phyloP scores from a whole-genome alignment of 176 grass and related monocot species.

The Musa acuminata region DNA sequence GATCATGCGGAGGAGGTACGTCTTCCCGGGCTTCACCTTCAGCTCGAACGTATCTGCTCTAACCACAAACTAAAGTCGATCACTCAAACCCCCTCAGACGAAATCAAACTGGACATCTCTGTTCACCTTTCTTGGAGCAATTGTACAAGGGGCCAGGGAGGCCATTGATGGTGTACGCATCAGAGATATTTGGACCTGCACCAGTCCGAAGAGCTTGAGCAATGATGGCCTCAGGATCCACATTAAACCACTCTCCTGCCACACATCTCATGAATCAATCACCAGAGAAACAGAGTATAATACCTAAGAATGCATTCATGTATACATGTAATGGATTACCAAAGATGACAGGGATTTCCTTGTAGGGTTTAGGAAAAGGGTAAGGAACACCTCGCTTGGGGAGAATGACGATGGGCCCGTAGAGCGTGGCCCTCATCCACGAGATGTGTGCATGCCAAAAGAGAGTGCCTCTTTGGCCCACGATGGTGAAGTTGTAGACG shows the following conservation, averaged over 20 bases:
- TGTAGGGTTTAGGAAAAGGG: slow-evolving; percentile 55
- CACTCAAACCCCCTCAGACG: too few relatives aligned
- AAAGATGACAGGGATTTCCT: slow-evolving; percentile 41
- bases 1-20: too few relatives aligned
- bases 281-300: too few relatives aligned
- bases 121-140: slow-evolving; percentile 43
- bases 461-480: slow-evolving; percentile 47
- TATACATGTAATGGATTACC: slow-evolving; percentile 5
- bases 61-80: too few relatives aligned
- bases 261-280: background rate
- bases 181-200: slow-evolving; percentile 47
- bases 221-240: slow-evolving; percentile 44
- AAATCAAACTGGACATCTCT: too few relatives aligned
- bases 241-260: slow-evolving; percentile 57
- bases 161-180: slow-evolving; percentile 59
- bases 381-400: slow-evolving; percentile 42
- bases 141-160: slow-evolving; percentile 70
- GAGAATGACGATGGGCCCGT: slow-evolving; percentile 52
- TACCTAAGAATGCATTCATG: background rate
- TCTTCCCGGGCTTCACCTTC: too few relatives aligned
- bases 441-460: slow-evolving; percentile 62
- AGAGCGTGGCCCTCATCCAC: slow-evolving; percentile 48
- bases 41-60: background rate
- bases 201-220: slow-evolving; percentile 39
- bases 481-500: slow-evolving; percentile 52